Percentiles rank a stretch among this genome's conserved stretches.
Conservation (phyloP, 805 yeast species). For the Saturnispora silvae region DNA sequence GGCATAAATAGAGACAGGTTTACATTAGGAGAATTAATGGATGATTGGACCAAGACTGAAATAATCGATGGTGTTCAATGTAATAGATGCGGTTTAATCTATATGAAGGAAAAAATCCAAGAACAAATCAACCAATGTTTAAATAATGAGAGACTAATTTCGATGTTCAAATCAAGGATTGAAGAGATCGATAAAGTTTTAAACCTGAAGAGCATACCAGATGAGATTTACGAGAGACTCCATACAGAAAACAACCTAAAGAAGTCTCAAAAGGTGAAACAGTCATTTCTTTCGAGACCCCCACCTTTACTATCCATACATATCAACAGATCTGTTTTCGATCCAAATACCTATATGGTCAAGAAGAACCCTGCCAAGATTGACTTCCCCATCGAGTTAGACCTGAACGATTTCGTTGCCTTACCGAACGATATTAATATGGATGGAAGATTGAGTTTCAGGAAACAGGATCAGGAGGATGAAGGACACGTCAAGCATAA, state of each 20-base stretch:
- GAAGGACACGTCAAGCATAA: slow-evolving; percentile 3
- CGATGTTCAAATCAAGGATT: slow-evolving; percentile 36
- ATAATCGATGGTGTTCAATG: slow-evolving; percentile 90
- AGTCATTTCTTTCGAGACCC: slow-evolving; percentile 66
- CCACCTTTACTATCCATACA: slow-evolving; percentile 80
- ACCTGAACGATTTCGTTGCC: slow-evolving; percentile 60
- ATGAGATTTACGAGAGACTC: slow-evolving; percentile 62
- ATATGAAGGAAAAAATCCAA: slow-evolving; percentile 41
- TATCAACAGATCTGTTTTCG: slow-evolving; percentile 88
- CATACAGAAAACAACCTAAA: slow-evolving; percentile 67
- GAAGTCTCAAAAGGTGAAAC: slow-evolving; percentile 75
- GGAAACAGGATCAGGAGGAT: slow-evolving; percentile 41
- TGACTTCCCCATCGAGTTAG: slow-evolving; percentile 59
- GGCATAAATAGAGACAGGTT: slow-evolving; percentile 31
- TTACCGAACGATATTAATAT: slow-evolving; percentile 59
- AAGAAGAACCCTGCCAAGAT: slow-evolving; percentile 78
- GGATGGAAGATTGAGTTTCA: slow-evolving; percentile 72
- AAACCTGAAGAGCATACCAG: slow-evolving; percentile 59
- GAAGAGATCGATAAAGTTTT: slow-evolving; percentile 43
- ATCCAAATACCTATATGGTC: slow-evolving; percentile 71
- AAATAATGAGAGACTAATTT: slow-evolving; percentile 17
- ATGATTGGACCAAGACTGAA: slow-evolving; percentile 69
- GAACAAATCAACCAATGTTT: slow-evolving; percentile 26
- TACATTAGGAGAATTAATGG: slow-evolving; percentile 42
- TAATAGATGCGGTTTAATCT: slow-evolving; percentile 75